Base-by-base conservation (phyloP, 352 stramenopile species). In the Globisporangium radiosum region DNA sequence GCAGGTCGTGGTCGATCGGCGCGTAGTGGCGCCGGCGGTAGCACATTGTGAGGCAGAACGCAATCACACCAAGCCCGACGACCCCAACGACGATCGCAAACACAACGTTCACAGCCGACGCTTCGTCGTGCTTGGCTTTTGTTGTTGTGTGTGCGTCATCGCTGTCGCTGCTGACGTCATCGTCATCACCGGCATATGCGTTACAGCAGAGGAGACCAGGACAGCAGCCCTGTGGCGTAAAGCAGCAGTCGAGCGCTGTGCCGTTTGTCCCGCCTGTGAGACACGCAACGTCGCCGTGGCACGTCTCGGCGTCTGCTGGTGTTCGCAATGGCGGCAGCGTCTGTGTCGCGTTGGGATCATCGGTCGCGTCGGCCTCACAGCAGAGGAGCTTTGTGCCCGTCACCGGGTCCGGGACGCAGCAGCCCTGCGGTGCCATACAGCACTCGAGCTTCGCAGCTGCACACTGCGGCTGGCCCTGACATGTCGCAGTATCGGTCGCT, bases 1-100 rank as follows among this genome's bases (percentile, higher is more conserved):
- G 81, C 65, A 81, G 79, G 61, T 92, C 81, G 47, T 68, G 56
- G 15, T 70, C 70, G 40, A 92, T 76, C 45, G 66, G 72, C 45
- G 72, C 68, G 65, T 92, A 92, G 52, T 86, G 65, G 55, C 78
- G 81, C 33, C 82, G 82, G 38, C 82, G 82, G 67, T 85, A 86
- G 59, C 68, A 87, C 60, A 81, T 74, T 3, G 72, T 61, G 38
- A 74, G 60, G 51, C 69, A 71, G 52, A 78, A 89, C 15, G 67
- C 64, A 8, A 86, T 61, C 15, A 58, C 56, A 3, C 74, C 59
- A n/a, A 80, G 53, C 40, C 80, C 11, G 52, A 75, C 54, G 8
- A 83, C 69, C 7, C 59, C 70, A 7, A 77, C 38, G 17, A 68
- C 55, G 52, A 88, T 64, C 3, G 71, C 65, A 25, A 91, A 53